Conservation (phyloP, 148 eudicot species). For the Rhododendron simsii region DNA sequence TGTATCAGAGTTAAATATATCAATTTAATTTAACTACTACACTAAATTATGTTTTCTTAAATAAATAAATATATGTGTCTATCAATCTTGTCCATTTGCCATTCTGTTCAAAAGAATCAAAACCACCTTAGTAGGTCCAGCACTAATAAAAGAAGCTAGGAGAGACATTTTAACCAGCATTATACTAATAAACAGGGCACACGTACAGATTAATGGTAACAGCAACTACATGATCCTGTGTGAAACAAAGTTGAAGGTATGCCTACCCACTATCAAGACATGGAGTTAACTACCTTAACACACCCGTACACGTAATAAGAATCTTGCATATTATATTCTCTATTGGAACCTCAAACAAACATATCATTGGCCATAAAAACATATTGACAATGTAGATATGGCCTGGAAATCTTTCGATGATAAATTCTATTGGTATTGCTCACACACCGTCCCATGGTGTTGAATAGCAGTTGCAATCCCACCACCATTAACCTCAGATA, state of each 20-base stretch:
- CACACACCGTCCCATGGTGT: slow-evolving; percentile 94
- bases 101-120: background rate
- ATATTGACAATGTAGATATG: background rate
- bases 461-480: slow-evolving; percentile 92
- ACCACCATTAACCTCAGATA: slow-evolving; percentile 85
- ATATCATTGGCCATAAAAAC: background rate
- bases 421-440: background rate
- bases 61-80: background rate
- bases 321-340: background rate
- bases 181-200: background rate
- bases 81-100: background rate
- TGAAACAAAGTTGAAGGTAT: too few relatives aligned
- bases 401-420: background rate
- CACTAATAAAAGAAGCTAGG: background rate
- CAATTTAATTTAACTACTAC: too few relatives aligned
- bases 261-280: too few relatives aligned
- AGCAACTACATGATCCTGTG: too few relatives aligned
- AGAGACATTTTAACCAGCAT: background rate
- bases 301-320: too few relatives aligned
- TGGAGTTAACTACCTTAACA: background rate
- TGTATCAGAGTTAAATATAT: too few relatives aligned
- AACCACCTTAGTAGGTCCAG: background rate
- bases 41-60: too few relatives aligned
- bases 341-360: background rate
- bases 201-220: background rate